These are phyloP conservation scores for Hanseniaspora pseudoguilliermondii DNA, from an alignment of 805 yeast species.

Conservation along the genomic window DNA sequence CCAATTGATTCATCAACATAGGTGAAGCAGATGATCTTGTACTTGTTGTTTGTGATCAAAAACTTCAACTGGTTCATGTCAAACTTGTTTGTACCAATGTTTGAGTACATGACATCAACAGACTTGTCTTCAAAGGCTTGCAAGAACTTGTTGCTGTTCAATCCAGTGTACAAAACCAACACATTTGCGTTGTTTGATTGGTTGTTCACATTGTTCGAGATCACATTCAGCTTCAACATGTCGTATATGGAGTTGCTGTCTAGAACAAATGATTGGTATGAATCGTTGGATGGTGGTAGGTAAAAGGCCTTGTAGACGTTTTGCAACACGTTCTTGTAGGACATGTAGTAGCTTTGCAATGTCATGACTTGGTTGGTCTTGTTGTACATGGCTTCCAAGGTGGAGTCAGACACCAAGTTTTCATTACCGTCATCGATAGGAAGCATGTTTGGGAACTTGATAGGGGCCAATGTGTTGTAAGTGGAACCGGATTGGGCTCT, in stretches of 20 bases:
- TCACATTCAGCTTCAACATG: not conserved
- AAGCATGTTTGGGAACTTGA: conserved; percentile 39
- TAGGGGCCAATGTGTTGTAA: conserved; percentile 44
- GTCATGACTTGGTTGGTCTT: conserved; percentile 9
- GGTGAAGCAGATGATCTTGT: conserved; percentile 67
- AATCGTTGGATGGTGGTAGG: conserved; percentile 35
- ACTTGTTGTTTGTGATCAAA: conserved; percentile 40
- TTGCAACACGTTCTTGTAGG: conserved; percentile 56
- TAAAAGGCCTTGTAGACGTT: conserved; percentile 64
- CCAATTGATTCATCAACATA: conserved; percentile 97
- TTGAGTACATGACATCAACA: conserved; percentile 61
- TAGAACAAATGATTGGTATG: conserved; percentile 65
- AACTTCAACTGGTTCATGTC: conserved; percentile 35
- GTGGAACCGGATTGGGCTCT: conserved; percentile 12
- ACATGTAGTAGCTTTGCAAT: conserved; percentile 22
- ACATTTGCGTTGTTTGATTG: conserved; percentile 33
- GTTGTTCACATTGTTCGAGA: conserved; percentile 16
- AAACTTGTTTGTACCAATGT: conserved; percentile 57
- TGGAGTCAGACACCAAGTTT: conserved; percentile 11
- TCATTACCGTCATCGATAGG: conserved; percentile 13
- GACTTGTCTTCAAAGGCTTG: conserved; percentile 43
- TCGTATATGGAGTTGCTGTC: conserved; percentile 25
- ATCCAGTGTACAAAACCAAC: conserved; percentile 80
- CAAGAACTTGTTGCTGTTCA: conserved; percentile 72
- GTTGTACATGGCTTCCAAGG: conserved; percentile 12